phyloP scores from a whole-genome alignment of 768 basidiomycete genomes.

The Pleurotus eryngii region DNA sequence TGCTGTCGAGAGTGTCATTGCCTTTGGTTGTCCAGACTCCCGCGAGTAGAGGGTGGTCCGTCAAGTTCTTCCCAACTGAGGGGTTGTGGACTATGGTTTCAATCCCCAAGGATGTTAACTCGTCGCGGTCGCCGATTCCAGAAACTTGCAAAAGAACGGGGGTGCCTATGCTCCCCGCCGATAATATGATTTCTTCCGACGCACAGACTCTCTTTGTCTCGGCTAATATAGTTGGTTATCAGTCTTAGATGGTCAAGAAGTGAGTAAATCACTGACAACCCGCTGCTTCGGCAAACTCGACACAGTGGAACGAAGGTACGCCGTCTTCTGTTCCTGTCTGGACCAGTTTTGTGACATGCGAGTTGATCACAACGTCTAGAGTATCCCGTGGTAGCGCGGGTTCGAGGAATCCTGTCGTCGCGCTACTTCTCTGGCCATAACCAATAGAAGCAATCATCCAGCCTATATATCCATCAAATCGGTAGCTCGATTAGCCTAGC shows the following conservation, averaged over 20 bases:
- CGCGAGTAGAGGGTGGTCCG: constrained; percentile 16
- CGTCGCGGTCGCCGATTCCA: constrained; percentile 19
- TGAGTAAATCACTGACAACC: not conserved
- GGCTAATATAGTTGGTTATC: not conserved
- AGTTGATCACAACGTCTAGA: constrained; percentile 18
- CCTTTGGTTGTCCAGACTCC: not conserved
- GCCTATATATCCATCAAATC: constrained; percentile 11
- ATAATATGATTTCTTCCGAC: constrained; percentile 24
- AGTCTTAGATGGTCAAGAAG: too few relatives aligned
- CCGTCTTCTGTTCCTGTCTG: not conserved
- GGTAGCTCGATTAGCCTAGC: not conserved
- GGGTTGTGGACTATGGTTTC: constrained; percentile 15
- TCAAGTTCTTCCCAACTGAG: constrained; percentile 24
- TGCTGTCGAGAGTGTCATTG: constrained; percentile 14
- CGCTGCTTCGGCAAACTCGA: constrained; percentile 12
- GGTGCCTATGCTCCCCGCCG: constrained; percentile 25
- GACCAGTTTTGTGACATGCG: constrained; percentile 13
- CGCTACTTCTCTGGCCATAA: constrained; percentile 28
- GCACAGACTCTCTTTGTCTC: not conserved
- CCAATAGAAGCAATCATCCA: constrained; percentile 31
- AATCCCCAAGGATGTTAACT: constrained; percentile 10
- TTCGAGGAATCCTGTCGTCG: constrained; percentile 32
- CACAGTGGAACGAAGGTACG: constrained; percentile 14
- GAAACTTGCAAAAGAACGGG: constrained; percentile 20
- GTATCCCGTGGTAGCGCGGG: constrained; percentile 20